Percentiles rank a stretch among this genome's conserved stretches.
phyloP scores from a whole-genome alignment of 352 stramenopile genomes.

The Pythium dissimile region DNA sequence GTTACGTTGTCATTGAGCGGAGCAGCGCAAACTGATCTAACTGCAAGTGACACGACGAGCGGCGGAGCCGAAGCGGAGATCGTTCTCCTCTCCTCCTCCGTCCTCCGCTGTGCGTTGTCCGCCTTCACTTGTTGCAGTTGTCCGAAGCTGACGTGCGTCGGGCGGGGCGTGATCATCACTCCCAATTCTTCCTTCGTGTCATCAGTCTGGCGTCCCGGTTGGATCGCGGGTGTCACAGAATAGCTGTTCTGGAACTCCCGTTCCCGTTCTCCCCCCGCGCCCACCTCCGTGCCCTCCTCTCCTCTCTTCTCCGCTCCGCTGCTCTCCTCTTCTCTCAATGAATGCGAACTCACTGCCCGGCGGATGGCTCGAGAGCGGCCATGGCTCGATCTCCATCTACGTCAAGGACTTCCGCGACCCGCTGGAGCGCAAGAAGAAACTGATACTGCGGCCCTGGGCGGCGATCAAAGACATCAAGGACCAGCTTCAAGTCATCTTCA shows the following conservation, averaged over 20 bases:
- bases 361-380: constrained; percentile 73
- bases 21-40: neutral
- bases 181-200: neutral
- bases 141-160: neutral
- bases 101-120: neutral
- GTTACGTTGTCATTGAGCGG: neutral
- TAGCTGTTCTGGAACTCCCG: no score
- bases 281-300: neutral
- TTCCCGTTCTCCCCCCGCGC: no score
- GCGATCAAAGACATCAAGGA: constrained; percentile 86
- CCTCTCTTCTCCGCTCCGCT: constrained; percentile 1
- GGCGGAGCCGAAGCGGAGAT: neutral
- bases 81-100: neutral
- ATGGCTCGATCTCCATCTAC: constrained; percentile 63
- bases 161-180: neutral
- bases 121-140: no score
- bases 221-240: neutral
- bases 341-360: constrained; percentile 72
- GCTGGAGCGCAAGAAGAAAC: constrained; percentile 80
- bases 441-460: constrained; percentile 72
- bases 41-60: neutral
- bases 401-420: constrained; percentile 82
- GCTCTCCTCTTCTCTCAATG: constrained; percentile 13
- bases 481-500: constrained; percentile 81
- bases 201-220: no score